phyloP scores from a whole-genome alignment of 768 basidiomycete genomes.

The Lactarius psammicola region DNA sequence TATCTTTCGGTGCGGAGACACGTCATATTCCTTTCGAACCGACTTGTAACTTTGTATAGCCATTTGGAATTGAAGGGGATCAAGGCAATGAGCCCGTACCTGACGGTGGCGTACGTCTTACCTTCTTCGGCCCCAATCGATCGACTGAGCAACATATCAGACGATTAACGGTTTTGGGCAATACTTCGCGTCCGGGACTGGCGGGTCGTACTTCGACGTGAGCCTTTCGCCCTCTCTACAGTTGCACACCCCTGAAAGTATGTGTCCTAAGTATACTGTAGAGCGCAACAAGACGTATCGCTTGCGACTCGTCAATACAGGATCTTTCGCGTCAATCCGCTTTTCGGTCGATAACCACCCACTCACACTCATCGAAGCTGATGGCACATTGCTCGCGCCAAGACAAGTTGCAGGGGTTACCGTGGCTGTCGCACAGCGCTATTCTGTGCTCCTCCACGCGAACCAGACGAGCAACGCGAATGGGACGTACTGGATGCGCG shows the following conservation, averaged over 20 bases:
- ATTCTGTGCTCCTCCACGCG: conserved; percentile 47
- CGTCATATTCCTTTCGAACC: neutral
- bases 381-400: conserved; percentile 45
- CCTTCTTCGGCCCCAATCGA: neutral
- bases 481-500: conserved; percentile 41
- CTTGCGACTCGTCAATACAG: conserved; percentile 48
- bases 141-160: conserved; percentile 14
- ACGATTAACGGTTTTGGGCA: conserved; percentile 39
- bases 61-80: conserved; percentile 34
- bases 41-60: conserved; percentile 26
- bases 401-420: conserved; percentile 41
- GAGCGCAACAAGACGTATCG: conserved; percentile 43
- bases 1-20: conserved; percentile 31
- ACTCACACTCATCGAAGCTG: conserved; percentile 49
- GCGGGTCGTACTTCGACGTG: conserved; percentile 35
- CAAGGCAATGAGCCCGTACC: conserved; percentile 39
- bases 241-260: conserved; percentile 25
- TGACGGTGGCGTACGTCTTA: conserved; percentile 34
- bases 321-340: conserved; percentile 45
- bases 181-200: conserved; percentile 31
- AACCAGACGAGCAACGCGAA: conserved; percentile 40
- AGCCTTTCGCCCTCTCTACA: neutral
- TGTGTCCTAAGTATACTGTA: conserved; percentile 36
- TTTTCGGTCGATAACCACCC: conserved; percentile 48
- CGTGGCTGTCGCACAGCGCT: conserved; percentile 49